A percentile compares a stretch with the other conserved stretches of the same genome.
Evolutionary conservation across 2,329 filamentous ascomycete genomes (phyloP).

Genomic region (Curvularia spicifera): DNA sequence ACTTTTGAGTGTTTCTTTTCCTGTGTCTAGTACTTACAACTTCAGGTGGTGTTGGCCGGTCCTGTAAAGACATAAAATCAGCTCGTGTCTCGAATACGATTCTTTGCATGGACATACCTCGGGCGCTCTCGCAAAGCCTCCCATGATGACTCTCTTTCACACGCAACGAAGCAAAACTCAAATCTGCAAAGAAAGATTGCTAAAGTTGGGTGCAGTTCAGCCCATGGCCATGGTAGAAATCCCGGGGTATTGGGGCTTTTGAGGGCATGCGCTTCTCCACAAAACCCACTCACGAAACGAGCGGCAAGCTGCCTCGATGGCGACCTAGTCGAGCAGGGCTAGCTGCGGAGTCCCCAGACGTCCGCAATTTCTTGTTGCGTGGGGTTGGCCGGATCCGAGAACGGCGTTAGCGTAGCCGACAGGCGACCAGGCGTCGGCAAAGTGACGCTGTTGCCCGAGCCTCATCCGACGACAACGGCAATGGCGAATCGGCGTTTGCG

Average conservation of each 20-base stretch:
- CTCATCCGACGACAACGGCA: constrained; percentile 8
- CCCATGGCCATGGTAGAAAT: constrained; percentile 9
- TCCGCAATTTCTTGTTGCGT: constrained; percentile 20
- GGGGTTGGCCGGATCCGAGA: constrained; percentile 17
- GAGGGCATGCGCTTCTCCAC: constrained; percentile 31
- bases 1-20: neutral
- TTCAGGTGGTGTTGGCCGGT: constrained; percentile 62
- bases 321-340: constrained; percentile 16
- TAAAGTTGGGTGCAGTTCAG: neutral
- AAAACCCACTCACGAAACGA: constrained; percentile 22
- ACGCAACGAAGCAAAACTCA: neutral
- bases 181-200: neutral
- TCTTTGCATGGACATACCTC: constrained; percentile 37
- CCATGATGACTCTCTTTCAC: constrained; percentile 29
- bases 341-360: constrained; percentile 28
- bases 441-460: neutral
- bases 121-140: constrained; percentile 55
- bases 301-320: constrained; percentile 16
- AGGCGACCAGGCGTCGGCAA: constrained; percentile 2
- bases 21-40: constrained; percentile 44
- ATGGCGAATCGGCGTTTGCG: constrained; percentile 16
- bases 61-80: constrained; percentile 24
- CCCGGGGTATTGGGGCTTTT: constrained; percentile 31
- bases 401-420: constrained; percentile 10
- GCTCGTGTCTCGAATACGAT: neutral